Percentiles rank a stretch among this genome's conserved stretches.
phyloP scores from a whole-genome alignment of 2,329 filamentous ascomycete species.

The Phyllosticta ampelicida region DNA sequence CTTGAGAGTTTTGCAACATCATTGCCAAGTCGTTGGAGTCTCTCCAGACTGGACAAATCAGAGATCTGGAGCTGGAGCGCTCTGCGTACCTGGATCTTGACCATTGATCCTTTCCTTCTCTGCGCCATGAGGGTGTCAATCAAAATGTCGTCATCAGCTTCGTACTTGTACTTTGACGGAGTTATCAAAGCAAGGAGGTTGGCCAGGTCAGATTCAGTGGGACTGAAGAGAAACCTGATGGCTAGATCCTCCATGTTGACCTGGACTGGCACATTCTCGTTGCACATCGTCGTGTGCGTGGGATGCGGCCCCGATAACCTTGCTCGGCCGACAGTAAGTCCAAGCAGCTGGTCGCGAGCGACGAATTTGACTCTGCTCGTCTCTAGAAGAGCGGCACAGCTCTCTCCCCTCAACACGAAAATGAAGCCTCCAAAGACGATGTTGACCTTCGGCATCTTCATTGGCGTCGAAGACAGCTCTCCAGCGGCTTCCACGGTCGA shows the following conservation, averaged over 20 bases:
- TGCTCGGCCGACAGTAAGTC: conserved; percentile 65
- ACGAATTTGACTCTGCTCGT: conserved; percentile 76
- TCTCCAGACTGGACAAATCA: conserved; percentile 53
- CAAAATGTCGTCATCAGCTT: conserved; percentile 85
- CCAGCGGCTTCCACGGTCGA: neutral
- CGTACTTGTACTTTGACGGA: conserved; percentile 83
- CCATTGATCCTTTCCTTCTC: conserved; percentile 71
- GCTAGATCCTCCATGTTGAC: conserved; percentile 56
- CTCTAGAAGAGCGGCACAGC: conserved; percentile 62
- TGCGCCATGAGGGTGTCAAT: conserved; percentile 84
- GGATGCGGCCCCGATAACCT: conserved; percentile 59
- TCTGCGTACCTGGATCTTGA: conserved; percentile 51
- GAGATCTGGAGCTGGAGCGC: conserved; percentile 31
- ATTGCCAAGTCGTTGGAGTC: conserved; percentile 59
- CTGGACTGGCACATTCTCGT: conserved; percentile 36
- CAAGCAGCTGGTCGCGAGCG: conserved; percentile 60
- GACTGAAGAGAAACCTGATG: conserved; percentile 60
- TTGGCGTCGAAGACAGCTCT: conserved; percentile 15
- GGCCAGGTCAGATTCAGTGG: conserved; percentile 71
- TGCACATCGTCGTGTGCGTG: conserved; percentile 33
- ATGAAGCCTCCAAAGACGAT: conserved; percentile 64
- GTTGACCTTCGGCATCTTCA: conserved; percentile 52
- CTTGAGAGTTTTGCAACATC: conserved; percentile 75
- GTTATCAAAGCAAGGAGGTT: conserved; percentile 76
- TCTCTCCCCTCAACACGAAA: conserved; percentile 66